Base-by-base conservation (phyloP, 1,284 basidiomycete species). In the Heterobasidion parviporum region DNA sequence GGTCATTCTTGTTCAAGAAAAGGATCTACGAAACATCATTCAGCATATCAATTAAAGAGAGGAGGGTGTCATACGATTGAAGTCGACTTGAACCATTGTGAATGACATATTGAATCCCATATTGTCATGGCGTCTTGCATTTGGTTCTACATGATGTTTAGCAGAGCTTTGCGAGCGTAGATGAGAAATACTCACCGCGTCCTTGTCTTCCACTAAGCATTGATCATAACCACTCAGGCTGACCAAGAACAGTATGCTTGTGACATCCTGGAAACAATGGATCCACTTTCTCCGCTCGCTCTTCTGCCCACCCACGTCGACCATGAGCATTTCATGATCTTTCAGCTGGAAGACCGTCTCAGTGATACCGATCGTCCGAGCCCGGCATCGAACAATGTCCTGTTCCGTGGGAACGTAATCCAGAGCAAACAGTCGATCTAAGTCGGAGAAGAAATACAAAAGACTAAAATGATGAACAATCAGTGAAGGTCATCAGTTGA, bases 71-170 rank as follows among this genome's bases (percentile, higher is more conserved):
- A 53, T 61, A 92, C 91, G 63, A 96, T 93, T 4, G 92, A 93
- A 1, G 94, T 94, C 61, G 87, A 81, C 68, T 87, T 84, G 73
- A 98, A 97, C 93, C 94, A 93, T 64, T 92, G 89, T 20, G 89
- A 92, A 67, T 92, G 89, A 72, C 89, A 91, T 75, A 94, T 92
- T 47, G 92, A 94, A 66, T 95, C 93, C 84, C 93, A 97, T 50
- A 97, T 92, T 52, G 92, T 92, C 80, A 97, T 86, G 0, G 94
- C 91, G 65, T 96, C 94, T 73, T 94, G 89, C 93, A 97, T 96
- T 86, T 90, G 92, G 70, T 92, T 94, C 89, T 92, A 63, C 10
- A 58, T 34, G n/a, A 46, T 7, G 26, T 26, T 20, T 34, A 46
- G 14, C 38, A 26, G 26, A 32, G 34, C 16, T 36, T 15, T 16